Percentiles rank a stretch among this genome's conserved stretches.
phyloP scores from a whole-genome alignment of 352 stramenopile species.

The Thraustotheca clavata region DNA sequence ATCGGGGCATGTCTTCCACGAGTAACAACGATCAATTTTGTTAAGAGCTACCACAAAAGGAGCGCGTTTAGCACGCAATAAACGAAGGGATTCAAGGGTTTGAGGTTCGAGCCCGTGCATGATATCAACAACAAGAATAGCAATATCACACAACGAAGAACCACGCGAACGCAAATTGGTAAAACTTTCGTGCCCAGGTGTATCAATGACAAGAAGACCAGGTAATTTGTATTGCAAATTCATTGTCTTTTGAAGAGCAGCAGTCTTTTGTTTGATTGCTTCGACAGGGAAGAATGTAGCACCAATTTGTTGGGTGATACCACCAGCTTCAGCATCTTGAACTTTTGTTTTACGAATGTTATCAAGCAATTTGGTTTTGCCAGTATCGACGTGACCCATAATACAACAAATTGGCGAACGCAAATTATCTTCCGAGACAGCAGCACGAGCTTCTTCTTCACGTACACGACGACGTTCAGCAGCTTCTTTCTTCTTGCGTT shows the following conservation, averaged over 20 bases:
- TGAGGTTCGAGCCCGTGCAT: constrained; percentile 99
- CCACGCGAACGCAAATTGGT: constrained; percentile 96
- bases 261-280: constrained; percentile 86
- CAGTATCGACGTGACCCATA: constrained; percentile 97
- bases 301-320: constrained; percentile 98
- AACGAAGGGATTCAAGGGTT: constrained; percentile 98
- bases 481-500: constrained; percentile 75
- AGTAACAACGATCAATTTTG: constrained; percentile 99
- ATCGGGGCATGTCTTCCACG: constrained; percentile 95
- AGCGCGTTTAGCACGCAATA: constrained; percentile 92
- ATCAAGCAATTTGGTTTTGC: constrained; percentile 99
- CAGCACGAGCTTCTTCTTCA: constrained; percentile 70
- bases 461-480: constrained; percentile 55
- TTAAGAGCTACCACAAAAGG: constrained; percentile 99
- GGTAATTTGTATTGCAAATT: constrained; percentile 86
- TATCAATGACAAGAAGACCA: constrained; percentile 97
- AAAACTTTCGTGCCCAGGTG: constrained; percentile 99
- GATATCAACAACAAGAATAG: constrained; percentile 99
- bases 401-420: constrained; percentile 99
- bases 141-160: constrained; percentile 97
- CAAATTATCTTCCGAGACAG: constrained; percentile 90
- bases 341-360: constrained; percentile 99
- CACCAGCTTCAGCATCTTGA: constrained; percentile 87
- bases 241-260: constrained; percentile 57
- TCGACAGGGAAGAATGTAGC: constrained; percentile 94